A percentile compares a stretch with the other conserved stretches of the same genome.
Conservation (phyloP, 2,329 filamentous ascomycete species). For the Leptographium wingfieldii region DNA sequence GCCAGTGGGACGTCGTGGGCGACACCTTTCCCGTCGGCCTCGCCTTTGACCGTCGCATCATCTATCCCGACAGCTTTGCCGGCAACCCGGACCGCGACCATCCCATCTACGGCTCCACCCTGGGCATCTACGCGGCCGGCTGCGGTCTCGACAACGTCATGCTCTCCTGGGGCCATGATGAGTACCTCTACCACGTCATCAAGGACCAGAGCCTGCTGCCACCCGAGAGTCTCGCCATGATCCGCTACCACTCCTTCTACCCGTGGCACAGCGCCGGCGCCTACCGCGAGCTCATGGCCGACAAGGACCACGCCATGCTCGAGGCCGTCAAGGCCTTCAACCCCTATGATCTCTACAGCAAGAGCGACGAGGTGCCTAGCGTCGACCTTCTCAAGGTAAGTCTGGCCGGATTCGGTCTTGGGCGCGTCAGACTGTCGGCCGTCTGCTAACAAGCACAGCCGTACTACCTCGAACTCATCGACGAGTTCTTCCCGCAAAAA, state of each 20-base stretch:
- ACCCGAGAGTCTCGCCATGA: conserved; percentile 77
- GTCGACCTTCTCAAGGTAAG: conserved; percentile 62
- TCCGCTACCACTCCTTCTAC: conserved; percentile 87
- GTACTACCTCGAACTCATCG: conserved; percentile 62
- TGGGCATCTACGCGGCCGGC: conserved; percentile 67
- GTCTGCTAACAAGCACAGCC: conserved; percentile 28
- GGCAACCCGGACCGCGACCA: conserved; percentile 63
- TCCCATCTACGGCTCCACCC: conserved; percentile 59
- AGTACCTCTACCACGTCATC: conserved; percentile 77
- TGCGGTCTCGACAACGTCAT: conserved; percentile 81
- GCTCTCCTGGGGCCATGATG: conserved; percentile 83
- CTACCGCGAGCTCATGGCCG: conserved; percentile 72
- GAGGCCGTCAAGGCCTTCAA: conserved; percentile 77
- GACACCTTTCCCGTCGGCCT: conserved; percentile 74
- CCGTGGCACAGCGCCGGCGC: conserved; percentile 77
- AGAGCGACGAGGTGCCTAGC: conserved; percentile 70
- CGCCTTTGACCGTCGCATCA: conserved; percentile 57
- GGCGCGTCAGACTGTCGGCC: not conserved
- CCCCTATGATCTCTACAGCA: conserved; percentile 84
- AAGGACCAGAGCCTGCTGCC: conserved; percentile 73
- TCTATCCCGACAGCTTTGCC: conserved; percentile 67
- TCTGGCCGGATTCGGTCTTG: not conserved
- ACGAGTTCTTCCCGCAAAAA: conserved; percentile 60
- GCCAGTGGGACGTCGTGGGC: conserved; percentile 89
- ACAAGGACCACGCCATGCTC: conserved; percentile 68